These are phyloP conservation scores for Bondarzewia mesenterica DNA, from an alignment of 1,284 basidiomycete genomes.

Conservation along the genomic window DNA sequence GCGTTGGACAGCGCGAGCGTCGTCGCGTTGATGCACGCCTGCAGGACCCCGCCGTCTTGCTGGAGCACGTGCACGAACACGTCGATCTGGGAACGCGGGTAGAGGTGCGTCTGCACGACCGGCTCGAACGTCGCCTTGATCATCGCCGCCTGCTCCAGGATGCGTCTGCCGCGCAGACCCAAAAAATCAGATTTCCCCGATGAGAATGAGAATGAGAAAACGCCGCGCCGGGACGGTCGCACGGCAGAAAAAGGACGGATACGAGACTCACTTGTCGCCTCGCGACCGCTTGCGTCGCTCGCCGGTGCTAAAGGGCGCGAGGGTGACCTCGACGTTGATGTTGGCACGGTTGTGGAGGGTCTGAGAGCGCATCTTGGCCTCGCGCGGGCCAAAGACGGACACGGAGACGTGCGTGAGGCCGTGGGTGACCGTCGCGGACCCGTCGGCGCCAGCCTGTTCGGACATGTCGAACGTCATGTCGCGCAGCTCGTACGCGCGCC, in stretches of 20 bases:
- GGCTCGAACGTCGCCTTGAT: slow-evolving; percentile 95
- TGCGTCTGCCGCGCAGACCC: slow-evolving; percentile 49
- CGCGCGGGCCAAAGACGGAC: slow-evolving; percentile 87
- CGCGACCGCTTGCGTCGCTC: slow-evolving; percentile 69
- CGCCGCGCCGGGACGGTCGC: not conserved
- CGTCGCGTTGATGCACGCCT: slow-evolving; percentile 90
- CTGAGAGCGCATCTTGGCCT: slow-evolving; percentile 71
- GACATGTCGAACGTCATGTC: slow-evolving; percentile 75
- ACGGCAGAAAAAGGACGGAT: not conserved
- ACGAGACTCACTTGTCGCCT: slow-evolving; percentile 76
- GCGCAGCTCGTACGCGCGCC: slow-evolving; percentile 85
- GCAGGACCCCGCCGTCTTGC: slow-evolving; percentile 90
- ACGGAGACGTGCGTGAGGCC: slow-evolving; percentile 86
- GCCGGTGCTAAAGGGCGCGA: slow-evolving; percentile 81
- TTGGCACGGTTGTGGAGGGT: slow-evolving; percentile 78
- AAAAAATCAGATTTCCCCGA: not conserved
- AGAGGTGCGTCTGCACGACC: slow-evolving; percentile 84
- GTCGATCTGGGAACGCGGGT: slow-evolving; percentile 92
- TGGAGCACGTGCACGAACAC: slow-evolving; percentile 89
- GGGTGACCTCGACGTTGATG: slow-evolving; percentile 79
- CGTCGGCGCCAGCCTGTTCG: slow-evolving; percentile 75
- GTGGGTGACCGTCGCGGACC: slow-evolving; percentile 78
- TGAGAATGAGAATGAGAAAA: not conserved
- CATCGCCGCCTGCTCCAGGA: slow-evolving; percentile 79
- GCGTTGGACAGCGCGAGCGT: slow-evolving; percentile 88